Conservation (phyloP, 78 protist genomes). For the Emiliania huxleyi region DNA sequence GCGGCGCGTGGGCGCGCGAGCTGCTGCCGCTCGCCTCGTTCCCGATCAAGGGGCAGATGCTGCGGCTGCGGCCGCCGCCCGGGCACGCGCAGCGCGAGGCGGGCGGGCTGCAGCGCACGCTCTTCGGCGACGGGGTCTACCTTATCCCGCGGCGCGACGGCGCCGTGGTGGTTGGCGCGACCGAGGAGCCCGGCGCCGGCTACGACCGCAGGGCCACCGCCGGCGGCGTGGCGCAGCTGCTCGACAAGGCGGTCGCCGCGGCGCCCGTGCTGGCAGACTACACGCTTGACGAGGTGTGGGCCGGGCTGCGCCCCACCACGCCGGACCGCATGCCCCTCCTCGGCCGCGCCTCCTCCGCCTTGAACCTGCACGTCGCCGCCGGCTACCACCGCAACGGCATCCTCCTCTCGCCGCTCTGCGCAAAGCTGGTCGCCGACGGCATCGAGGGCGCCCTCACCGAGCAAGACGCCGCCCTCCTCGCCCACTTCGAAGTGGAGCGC, state of each 20-base stretch:
- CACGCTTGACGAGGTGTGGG: neutral
- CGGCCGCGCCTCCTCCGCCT: neutral
- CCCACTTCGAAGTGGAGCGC: neutral
- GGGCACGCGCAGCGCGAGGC: neutral
- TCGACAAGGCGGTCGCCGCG: neutral
- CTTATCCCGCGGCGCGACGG: slow-evolving; percentile 4
- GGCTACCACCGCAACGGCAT: slow-evolving; percentile 17
- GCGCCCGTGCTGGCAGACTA: neutral
- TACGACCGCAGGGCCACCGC: neutral
- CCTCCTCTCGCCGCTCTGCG: slow-evolving; percentile 5
- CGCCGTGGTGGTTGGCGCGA: neutral
- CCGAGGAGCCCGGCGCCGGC: neutral
- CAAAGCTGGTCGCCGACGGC: neutral
- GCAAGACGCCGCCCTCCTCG: neutral
- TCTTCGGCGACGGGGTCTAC: neutral
- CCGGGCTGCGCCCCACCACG: slow-evolving; percentile 7
- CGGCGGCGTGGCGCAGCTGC: neutral
- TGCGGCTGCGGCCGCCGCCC: neutral
- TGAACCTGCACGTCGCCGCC: neutral
- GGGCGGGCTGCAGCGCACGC: neutral
- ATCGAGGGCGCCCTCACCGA: neutral
- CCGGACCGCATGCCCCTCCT: neutral
- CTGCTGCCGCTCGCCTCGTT: neutral
- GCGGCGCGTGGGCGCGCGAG: slow-evolving; percentile 9
- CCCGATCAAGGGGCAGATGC: slow-evolving; percentile 14